Conservation (phyloP, 2,329 filamentous ascomycete species). For the Ustulina deusta region DNA sequence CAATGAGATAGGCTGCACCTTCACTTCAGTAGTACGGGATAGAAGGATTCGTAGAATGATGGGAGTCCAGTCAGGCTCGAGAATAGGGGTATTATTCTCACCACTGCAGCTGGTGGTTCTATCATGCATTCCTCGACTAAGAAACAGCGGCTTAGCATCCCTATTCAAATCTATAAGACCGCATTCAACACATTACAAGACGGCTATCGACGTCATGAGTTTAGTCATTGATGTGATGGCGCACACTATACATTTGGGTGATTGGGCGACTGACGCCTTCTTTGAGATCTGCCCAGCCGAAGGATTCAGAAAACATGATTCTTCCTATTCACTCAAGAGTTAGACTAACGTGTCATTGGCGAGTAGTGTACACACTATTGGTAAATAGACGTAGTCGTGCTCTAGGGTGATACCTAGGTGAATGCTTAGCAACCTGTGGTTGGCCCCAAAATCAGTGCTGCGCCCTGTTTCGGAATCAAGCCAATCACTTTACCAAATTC, state of each 20-base stretch:
- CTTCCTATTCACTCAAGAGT: conserved; percentile 37
- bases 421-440: too few species aligned
- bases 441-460: too few species aligned
- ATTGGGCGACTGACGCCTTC: conserved; percentile 43
- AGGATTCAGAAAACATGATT: conserved; percentile 42
- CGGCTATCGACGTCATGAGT: conserved; percentile 63
- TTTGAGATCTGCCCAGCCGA: conserved; percentile 42
- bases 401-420: too few species aligned
- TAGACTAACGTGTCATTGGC: neutral
- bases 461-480: too few species aligned
- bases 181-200: conserved; percentile 66
- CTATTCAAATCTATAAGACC: conserved; percentile 60
- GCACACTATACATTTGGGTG: conserved; percentile 42
- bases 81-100: conserved; percentile 53
- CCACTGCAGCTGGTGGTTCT: conserved; percentile 62
- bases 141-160: conserved; percentile 59
- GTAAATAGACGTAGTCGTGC: too few species aligned
- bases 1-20: too few species aligned
- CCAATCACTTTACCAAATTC: too few species aligned
- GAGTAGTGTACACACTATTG: too few species aligned
- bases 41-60: conserved; percentile 66
- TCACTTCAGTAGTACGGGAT: conserved; percentile 64
- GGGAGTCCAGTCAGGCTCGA: conserved; percentile 50
- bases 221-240: conserved; percentile 53
- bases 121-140: conserved; percentile 61